Evolutionary conservation across 352 stramenopile genomes (phyloP), one percentile per base, ranked within the genome.

Genomic region (Phytophthora rubi): DNA sequence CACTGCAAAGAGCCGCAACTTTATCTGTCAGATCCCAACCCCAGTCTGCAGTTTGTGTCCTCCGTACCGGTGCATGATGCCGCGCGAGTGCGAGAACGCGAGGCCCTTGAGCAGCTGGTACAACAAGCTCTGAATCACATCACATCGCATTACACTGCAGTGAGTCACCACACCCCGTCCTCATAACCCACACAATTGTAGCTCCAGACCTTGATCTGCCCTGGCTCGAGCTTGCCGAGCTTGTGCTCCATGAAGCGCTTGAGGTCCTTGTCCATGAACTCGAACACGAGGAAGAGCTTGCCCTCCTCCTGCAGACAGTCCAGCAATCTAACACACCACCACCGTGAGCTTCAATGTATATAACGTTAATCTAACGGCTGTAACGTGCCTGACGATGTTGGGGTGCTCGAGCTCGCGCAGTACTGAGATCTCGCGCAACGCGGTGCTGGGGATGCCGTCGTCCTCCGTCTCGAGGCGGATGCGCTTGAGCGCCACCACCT

Each of bases 231-330:
- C 39, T 72, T 81, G 28, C 84, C 84, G 15, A 93, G 74, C 33
- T 87, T 92, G 67, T 92, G 82, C 81, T 99, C 96, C 91, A 99
- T 98, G 77, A 91, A 97, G 26, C 86, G 89, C 81, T 99, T 99
- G 28, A 99, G 85, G 77, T 99, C 97, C 52, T 97, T 94, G 75
- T 99, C 98, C 63, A 99, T 96, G 70, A 99, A 99, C 89, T 99
- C 98, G 73, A 99, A 99, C 5, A 99, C 97, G 33, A 99, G 88
- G 76, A 99, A 99, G 33, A 99, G 93, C 70, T 98, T 98, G 53
- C 93, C 92, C 28, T 97, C 86, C 55, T 95, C 94, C 82, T 99
- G 96, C 26, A 99, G 88, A 49, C 98, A 98, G 79, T 99, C 95
- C 12, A 97, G 73, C 48, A 99, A 76, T 18, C 86, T 93, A 66